Percentiles rank a stretch among this genome's conserved stretches.
phyloP scores from a whole-genome alignment of 495 filamentous ascomycete species.

The Daldinia loculata region DNA sequence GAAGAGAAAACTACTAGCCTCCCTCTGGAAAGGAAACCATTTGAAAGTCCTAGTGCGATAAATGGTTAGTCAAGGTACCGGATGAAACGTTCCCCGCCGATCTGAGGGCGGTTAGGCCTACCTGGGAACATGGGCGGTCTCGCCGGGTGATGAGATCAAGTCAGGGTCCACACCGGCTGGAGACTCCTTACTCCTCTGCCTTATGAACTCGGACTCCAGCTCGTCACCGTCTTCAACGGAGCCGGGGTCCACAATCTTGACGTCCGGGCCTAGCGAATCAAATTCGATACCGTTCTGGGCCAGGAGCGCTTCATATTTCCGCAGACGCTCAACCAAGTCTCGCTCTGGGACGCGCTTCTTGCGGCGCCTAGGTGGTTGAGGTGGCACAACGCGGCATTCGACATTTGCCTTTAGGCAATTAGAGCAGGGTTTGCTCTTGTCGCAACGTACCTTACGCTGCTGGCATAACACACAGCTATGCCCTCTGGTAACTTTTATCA shows the following conservation, averaged over 20 bases:
- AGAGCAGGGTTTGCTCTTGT: slow-evolving; percentile 69
- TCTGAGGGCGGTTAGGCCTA: slow-evolving; percentile 19
- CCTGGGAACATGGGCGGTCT: slow-evolving; percentile 43
- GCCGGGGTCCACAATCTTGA: slow-evolving; percentile 52
- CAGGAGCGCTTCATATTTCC: slow-evolving; percentile 63
- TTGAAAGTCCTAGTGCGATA: slow-evolving; percentile 43
- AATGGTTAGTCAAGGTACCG: slow-evolving; percentile 22
- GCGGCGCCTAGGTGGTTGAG: slow-evolving; percentile 64
- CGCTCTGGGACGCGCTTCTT: slow-evolving; percentile 64
- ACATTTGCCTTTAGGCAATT: slow-evolving; percentile 69
- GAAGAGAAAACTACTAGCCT: slow-evolving; percentile 46
- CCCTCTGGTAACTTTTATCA: slow-evolving; percentile 60
- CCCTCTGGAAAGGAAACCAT: slow-evolving; percentile 55
- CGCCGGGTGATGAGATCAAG: slow-evolving; percentile 44
- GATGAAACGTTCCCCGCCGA: slow-evolving; percentile 14
- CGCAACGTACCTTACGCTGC: slow-evolving; percentile 73
- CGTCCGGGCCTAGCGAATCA: slow-evolving; percentile 53
- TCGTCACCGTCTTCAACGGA: slow-evolving; percentile 59
- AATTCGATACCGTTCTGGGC: slow-evolving; percentile 61
- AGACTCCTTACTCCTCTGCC: slow-evolving; percentile 41
- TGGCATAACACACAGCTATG: slow-evolving; percentile 73
- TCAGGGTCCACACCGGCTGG: slow-evolving; percentile 39
- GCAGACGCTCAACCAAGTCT: slow-evolving; percentile 61
- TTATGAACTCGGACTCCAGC: slow-evolving; percentile 57
- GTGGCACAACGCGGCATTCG: slow-evolving; percentile 68